A percentile compares a stretch with the other conserved stretches of the same genome.
These are phyloP conservation scores for Penicillium angulare DNA, from an alignment of 495 filamentous ascomycete species.

Conservation along the genomic window DNA sequence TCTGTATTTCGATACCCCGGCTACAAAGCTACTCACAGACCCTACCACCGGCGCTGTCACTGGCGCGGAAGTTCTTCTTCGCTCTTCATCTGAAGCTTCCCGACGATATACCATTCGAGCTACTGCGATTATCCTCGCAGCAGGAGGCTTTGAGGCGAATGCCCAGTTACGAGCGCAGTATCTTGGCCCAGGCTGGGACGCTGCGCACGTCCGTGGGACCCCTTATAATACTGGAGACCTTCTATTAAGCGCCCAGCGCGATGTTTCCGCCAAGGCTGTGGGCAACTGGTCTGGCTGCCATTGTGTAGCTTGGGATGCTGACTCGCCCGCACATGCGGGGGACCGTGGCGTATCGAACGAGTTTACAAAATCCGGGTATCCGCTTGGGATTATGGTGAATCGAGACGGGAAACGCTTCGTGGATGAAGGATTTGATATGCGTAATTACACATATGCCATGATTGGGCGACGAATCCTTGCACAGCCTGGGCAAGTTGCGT, in stretches of 20 bases:
- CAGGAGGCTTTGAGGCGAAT: constrained; percentile 62
- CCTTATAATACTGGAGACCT: constrained; percentile 59
- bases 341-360: constrained; percentile 56
- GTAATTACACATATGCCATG: constrained; percentile 64
- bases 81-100: not conserved
- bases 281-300: constrained; percentile 65
- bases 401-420: constrained; percentile 55
- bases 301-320: constrained; percentile 60
- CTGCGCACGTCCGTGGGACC: constrained; percentile 58
- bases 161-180: constrained; percentile 53
- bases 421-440: constrained; percentile 60
- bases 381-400: constrained; percentile 63
- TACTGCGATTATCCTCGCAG: constrained; percentile 50
- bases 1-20: constrained; percentile 43
- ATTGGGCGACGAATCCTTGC: constrained; percentile 55
- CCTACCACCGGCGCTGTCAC: constrained; percentile 31
- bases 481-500: constrained; percentile 55
- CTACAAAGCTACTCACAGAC: constrained; percentile 38
- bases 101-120: constrained; percentile 27
- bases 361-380: constrained; percentile 67
- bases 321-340: constrained; percentile 48
- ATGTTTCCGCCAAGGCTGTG: constrained; percentile 43
- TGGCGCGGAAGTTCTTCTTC: constrained; percentile 8
- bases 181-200: constrained; percentile 61
- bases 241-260: constrained; percentile 48